Evolutionary conservation across 768 basidiomycete species (phyloP), one percentile per base, ranked within the genome.

Genomic region (Pseudohyphozyma bogoriensis): DNA sequence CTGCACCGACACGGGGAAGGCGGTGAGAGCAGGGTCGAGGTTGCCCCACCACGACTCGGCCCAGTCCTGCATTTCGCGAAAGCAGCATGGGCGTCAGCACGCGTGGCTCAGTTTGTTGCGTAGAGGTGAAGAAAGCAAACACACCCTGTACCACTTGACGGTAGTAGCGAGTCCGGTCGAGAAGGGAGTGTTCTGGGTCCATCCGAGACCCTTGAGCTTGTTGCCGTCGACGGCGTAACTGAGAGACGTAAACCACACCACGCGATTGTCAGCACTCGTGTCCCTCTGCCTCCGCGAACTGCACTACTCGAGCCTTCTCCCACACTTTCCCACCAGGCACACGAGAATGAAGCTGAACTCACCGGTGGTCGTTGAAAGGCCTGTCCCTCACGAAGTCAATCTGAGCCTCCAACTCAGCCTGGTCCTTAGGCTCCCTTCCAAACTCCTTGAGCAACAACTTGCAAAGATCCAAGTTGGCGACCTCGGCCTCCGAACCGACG

Each of bases 31-130:
- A 15, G 32, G n/a, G 16, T 18, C 18, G 18, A 37, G n/a, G 31
- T 51, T 26, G n/a, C 50, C 50, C 50, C 50, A 51, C 50, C 50
- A 51, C 11, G 50, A 24, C 50, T 51, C 33, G 22, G 33, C 50
- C n/a, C n/a, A n/a, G n/a, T n/a, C n/a, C n/a, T n/a, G n/a, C n/a
- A n/a, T n/a, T n/a, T n/a, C n/a, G n/a, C n/a, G n/a, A n/a, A n/a
- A n/a, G n/a, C n/a, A n/a, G n/a, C n/a, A n/a, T n/a, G n/a, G n/a
- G n/a, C n/a, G n/a, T n/a, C n/a, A n/a, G n/a, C n/a, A n/a, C n/a
- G n/a, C n/a, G n/a, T n/a, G n/a, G n/a, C n/a, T n/a, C n/a, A n/a
- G n/a, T n/a, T n/a, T n/a, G n/a, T n/a, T n/a, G n/a, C n/a, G n/a
- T n/a, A n/a, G n/a, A n/a, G n/a, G n/a, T n/a, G n/a, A n/a, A n/a